These are phyloP conservation scores for Ostreobium quekettii DNA, from an alignment of 139 green algal genomes.

Conservation along the genomic window DNA sequence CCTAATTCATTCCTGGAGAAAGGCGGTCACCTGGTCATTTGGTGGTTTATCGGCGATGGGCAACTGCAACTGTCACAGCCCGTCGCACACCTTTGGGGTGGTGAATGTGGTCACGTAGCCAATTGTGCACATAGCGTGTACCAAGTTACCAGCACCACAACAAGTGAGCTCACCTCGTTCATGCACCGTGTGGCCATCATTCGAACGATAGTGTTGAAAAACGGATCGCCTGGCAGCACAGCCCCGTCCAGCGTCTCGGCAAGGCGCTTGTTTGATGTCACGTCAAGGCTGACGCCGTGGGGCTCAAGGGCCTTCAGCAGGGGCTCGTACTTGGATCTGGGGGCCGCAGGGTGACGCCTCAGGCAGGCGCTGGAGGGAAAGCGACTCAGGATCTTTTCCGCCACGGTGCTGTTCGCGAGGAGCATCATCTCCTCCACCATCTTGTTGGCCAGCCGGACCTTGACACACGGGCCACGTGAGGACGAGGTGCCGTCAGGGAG, in stretches of 20 bases:
- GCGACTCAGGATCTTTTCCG: constrained; percentile 62
- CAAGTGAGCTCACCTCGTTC: constrained; percentile 58
- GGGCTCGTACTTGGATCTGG: constrained; percentile 65
- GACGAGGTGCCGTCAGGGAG: too few species aligned
- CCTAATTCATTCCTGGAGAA: too few species aligned
- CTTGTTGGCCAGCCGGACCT: constrained; percentile 81
- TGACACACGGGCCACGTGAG: background rate
- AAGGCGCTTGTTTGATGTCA: constrained; percentile 45
- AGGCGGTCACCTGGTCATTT: too few species aligned
- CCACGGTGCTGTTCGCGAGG: constrained; percentile 84
- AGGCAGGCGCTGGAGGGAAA: constrained; percentile 67
- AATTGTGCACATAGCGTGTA: too few species aligned
- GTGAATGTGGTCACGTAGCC: background rate
- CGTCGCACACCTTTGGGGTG: background rate
- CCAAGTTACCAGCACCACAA: too few species aligned
- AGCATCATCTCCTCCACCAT: constrained; percentile 99
- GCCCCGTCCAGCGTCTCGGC: constrained; percentile 67
- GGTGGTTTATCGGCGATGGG: too few species aligned
- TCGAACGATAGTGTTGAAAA: constrained; percentile 97
- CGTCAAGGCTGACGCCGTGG: constrained; percentile 56
- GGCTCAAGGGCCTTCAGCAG: constrained; percentile 49
- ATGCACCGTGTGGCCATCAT: constrained; percentile 98
- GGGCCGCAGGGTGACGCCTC: constrained; percentile 64
- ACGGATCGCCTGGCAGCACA: constrained; percentile 62
- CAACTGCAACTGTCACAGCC: too few species aligned